Conservation (phyloP, 441 rosid species). For the Eutrema salsugineum region DNA sequence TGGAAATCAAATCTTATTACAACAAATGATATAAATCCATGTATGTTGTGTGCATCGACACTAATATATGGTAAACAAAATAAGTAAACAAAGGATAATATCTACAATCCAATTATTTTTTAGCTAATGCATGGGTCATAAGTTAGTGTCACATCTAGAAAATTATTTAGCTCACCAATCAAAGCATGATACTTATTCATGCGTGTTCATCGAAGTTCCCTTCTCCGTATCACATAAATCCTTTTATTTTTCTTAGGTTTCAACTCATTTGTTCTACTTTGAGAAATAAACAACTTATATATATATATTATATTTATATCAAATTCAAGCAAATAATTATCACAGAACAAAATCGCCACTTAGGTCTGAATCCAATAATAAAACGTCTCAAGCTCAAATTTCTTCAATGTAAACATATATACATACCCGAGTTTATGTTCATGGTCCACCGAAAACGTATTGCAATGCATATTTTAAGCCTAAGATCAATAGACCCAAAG, state of each 20-base stretch:
- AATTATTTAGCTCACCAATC: slow-evolving; percentile 33
- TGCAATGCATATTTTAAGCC: neutral
- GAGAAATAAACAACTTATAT: neutral
- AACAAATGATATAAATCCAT: slow-evolving; percentile 1
- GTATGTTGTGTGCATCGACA: slow-evolving; percentile 12
- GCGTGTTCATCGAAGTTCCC: slow-evolving; percentile 18
- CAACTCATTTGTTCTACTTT: slow-evolving; percentile 4
- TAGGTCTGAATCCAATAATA: slow-evolving; percentile 8
- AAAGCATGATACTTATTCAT: slow-evolving; percentile 10
- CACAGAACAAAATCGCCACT: neutral
- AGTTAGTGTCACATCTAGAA: slow-evolving; percentile 25
- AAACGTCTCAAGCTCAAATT: neutral
- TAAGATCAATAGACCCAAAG: neutral
- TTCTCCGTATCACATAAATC: neutral
- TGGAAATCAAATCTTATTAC: neutral
- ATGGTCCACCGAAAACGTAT: neutral
- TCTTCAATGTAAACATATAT: neutral
- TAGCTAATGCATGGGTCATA: slow-evolving; percentile 15
- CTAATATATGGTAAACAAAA: slow-evolving; percentile 4
- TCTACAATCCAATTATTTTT: neutral
- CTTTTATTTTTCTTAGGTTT: neutral
- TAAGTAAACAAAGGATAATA: slow-evolving; percentile 2
- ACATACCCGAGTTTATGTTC: neutral
- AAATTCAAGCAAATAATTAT: neutral
- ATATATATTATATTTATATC: neutral